A percentile compares a stretch with the other conserved stretches of the same genome.
Conservation (phyloP, 495 filamentous ascomycete genomes). For the Penicillium maclennaniae region DNA sequence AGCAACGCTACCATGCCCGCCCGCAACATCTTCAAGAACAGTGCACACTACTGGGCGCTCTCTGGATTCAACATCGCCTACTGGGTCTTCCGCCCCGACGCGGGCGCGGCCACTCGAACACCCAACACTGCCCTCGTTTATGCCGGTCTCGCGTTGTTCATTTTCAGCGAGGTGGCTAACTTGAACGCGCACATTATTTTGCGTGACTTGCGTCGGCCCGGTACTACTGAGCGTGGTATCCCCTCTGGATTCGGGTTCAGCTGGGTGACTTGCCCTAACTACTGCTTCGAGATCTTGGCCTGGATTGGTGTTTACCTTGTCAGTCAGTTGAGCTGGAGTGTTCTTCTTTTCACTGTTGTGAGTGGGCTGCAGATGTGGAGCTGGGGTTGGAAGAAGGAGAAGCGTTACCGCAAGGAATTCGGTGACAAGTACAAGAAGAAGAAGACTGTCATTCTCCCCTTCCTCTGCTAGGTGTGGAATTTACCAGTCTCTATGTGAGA, state of each 20-base stretch:
- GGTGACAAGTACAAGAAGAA: slow-evolving; percentile 88
- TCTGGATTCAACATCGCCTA: slow-evolving; percentile 79
- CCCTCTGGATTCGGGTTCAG: slow-evolving; percentile 82
- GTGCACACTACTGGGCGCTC: slow-evolving; percentile 82
- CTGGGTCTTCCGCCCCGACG: slow-evolving; percentile 75
- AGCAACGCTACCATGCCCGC: slow-evolving; percentile 88
- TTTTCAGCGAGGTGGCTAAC: slow-evolving; percentile 75
- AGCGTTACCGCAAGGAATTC: slow-evolving; percentile 82
- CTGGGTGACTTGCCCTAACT: slow-evolving; percentile 92
- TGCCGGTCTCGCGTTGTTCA: slow-evolving; percentile 63
- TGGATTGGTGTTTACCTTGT: slow-evolving; percentile 77
- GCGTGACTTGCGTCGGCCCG: slow-evolving; percentile 68
- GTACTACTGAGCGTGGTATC: slow-evolving; percentile 81
- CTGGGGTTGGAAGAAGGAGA: slow-evolving; percentile 94
- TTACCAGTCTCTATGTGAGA: neutral
- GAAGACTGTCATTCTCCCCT: slow-evolving; percentile 73
- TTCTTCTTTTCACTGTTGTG: slow-evolving; percentile 64
- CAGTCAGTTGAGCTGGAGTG: slow-evolving; percentile 69
- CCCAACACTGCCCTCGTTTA: slow-evolving; percentile 52
- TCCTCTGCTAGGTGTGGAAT: slow-evolving; percentile 43
- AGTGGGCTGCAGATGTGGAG: slow-evolving; percentile 70
- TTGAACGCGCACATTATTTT: slow-evolving; percentile 73
- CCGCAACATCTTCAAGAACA: slow-evolving; percentile 86
- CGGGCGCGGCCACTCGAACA: slow-evolving; percentile 47
- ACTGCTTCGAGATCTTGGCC: slow-evolving; percentile 83